Conservation (phyloP, 1,284 basidiomycete genomes). For the Tausonia pullulans region DNA sequence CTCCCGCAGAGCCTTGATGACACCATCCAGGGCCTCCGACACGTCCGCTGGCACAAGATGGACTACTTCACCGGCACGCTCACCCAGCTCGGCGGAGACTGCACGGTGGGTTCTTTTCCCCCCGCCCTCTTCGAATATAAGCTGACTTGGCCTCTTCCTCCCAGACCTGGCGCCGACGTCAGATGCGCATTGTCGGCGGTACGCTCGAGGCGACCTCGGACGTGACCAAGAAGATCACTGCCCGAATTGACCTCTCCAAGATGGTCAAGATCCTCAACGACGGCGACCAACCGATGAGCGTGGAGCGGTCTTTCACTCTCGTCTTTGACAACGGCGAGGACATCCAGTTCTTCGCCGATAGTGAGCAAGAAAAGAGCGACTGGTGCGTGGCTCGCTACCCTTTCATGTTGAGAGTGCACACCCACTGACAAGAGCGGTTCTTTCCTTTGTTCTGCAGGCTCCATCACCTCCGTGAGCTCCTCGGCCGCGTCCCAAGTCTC, state of each 20-base stretch:
- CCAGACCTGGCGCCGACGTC: conserved; percentile 77
- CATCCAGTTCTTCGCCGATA: conserved; percentile 85
- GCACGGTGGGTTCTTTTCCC: conserved; percentile 48
- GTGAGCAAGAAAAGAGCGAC: conserved; percentile 69
- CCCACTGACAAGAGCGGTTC: neutral
- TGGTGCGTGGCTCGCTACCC: conserved; percentile 51
- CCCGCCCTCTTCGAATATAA: neutral
- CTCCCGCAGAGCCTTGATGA: conserved; percentile 88
- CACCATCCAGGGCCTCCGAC: conserved; percentile 73
- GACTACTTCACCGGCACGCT: conserved; percentile 85
- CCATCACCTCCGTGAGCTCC: conserved; percentile 61
- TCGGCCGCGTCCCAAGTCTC: conserved; percentile 77
- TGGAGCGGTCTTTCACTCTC: conserved; percentile 66
- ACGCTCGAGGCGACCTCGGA: conserved; percentile 86
- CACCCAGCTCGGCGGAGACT: conserved; percentile 94
- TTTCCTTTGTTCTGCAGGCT: conserved; percentile 45
- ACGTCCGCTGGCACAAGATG: conserved; percentile 82
- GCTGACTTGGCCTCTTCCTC: neutral
- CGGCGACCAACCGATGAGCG: conserved; percentile 19
- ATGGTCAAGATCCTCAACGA: conserved; percentile 62
- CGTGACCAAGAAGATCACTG: conserved; percentile 79
- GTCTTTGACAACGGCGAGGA: conserved; percentile 67
- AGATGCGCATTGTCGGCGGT: conserved; percentile 74
- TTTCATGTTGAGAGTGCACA: neutral
- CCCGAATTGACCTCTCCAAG: conserved; percentile 82